Conservation (phyloP, 2,329 filamentous ascomycete genomes). For the Acephala macrosclerotiorum region DNA sequence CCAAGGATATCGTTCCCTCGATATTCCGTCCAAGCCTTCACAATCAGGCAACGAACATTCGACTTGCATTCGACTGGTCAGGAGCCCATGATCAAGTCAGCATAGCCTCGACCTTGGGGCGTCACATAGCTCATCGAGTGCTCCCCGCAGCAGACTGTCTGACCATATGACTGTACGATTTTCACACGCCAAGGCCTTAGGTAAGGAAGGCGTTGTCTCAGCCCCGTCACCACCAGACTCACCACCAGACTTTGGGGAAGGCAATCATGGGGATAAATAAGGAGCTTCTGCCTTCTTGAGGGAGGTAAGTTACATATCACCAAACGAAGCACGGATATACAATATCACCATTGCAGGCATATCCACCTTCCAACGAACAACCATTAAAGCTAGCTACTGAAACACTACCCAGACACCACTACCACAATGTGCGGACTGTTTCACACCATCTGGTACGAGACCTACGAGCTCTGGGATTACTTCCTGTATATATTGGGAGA, state of each 20-base stretch:
- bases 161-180: slow-evolving; percentile 6
- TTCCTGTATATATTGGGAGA: slow-evolving; percentile 32
- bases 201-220: slow-evolving; percentile 2
- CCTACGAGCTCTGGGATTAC: slow-evolving; percentile 38
- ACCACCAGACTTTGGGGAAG: background rate
- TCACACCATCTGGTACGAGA: slow-evolving; percentile 34
- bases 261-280: background rate
- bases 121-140: background rate
- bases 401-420: background rate
- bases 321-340: background rate
- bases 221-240: background rate
- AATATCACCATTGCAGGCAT: background rate
- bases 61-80: slow-evolving; percentile 2
- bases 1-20: background rate
- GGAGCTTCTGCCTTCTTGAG: background rate
- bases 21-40: background rate
- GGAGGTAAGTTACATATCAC: background rate
- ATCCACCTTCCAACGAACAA: background rate
- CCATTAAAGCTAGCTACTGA: background rate
- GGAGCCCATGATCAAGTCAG: background rate
- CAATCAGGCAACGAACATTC: slow-evolving; percentile 8
- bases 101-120: background rate
- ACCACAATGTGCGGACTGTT: slow-evolving; percentile 34
- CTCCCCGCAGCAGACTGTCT: background rate
- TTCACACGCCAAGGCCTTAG: background rate